Evolutionary conservation across 371 early-diverging fungal genomes (phyloP).

Genomic region (Entomophthora muscae): DNA sequence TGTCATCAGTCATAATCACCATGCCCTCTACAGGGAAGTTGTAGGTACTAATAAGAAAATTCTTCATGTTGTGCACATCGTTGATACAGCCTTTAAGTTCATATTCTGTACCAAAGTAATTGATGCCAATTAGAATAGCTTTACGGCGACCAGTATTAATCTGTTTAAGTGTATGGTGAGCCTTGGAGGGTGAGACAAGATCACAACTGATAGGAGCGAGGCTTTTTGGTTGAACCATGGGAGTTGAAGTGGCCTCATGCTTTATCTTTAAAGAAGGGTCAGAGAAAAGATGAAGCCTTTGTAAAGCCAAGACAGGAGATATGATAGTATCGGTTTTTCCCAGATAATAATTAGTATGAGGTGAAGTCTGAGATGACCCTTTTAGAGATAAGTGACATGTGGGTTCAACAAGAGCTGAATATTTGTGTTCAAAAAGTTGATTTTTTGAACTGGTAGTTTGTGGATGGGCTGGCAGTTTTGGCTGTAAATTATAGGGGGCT

Average conservation of each 20-base stretch:
- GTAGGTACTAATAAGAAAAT: constrained; percentile 23
- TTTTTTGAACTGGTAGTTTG: background rate
- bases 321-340: background rate
- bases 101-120: constrained; percentile 40
- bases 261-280: background rate
- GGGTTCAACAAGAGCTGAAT: background rate
- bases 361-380: background rate
- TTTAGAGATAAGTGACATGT: background rate
- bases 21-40: constrained; percentile 23
- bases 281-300: background rate
- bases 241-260: background rate
- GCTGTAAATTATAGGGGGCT: background rate
- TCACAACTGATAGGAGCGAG: background rate
- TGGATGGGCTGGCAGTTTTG: background rate
- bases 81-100: constrained; percentile 44
- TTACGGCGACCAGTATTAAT: constrained; percentile 48
- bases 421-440: background rate
- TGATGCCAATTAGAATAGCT: constrained; percentile 81
- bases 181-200: constrained; percentile 24
- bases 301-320: background rate
- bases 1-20: constrained; percentile 34
- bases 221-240: background rate
- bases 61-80: constrained; percentile 32
- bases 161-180: too few species aligned
- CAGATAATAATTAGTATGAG: background rate